Evolutionary conservation across 2,329 filamentous ascomycete species (phyloP).

Genomic region (Claviceps sorghi): DNA sequence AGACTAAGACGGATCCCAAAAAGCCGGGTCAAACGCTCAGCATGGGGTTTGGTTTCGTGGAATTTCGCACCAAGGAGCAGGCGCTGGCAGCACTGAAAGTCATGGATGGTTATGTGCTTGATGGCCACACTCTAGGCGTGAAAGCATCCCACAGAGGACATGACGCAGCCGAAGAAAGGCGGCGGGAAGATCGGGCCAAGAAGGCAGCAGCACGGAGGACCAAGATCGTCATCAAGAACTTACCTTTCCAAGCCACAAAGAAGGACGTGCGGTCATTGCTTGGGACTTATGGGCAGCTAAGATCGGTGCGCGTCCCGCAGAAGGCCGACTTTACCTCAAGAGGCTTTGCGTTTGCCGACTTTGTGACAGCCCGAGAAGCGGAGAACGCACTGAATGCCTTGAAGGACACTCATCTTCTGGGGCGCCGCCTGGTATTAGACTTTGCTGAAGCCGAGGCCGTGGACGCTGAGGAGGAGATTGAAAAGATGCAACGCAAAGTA

Average conservation of each 20-base stretch:
- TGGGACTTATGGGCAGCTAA: constrained; percentile 78
- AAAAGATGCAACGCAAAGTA: constrained; percentile 93
- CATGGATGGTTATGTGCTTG: constrained; percentile 84
- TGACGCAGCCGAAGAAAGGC: constrained; percentile 76
- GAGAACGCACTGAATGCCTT: constrained; percentile 81
- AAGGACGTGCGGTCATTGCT: constrained; percentile 81
- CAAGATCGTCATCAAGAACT: constrained; percentile 95
- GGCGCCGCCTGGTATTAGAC: constrained; percentile 76
- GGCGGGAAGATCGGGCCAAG: constrained; percentile 69
- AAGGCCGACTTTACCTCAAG: constrained; percentile 82
- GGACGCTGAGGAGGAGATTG: constrained; percentile 90
- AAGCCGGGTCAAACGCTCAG: constrained; percentile 74
- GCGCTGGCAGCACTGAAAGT: constrained; percentile 65
- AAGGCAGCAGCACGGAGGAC: constrained; percentile 63
- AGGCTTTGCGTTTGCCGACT: constrained; percentile 95
- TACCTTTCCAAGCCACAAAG: constrained; percentile 90
- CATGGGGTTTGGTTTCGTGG: constrained; percentile 94
- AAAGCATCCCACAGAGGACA: constrained; percentile 75
- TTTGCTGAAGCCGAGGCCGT: constrained; percentile 79
- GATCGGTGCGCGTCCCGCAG: constrained; percentile 84
- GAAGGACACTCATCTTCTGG: constrained; percentile 83
- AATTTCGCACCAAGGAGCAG: constrained; percentile 65
- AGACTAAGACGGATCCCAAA: constrained; percentile 89
- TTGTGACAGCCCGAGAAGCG: constrained; percentile 80
- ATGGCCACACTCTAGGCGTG: constrained; percentile 72